These are phyloP conservation scores for Capsicum chinense DNA, from an alignment of 257 asterid genomes.

Conservation along the genomic window DNA sequence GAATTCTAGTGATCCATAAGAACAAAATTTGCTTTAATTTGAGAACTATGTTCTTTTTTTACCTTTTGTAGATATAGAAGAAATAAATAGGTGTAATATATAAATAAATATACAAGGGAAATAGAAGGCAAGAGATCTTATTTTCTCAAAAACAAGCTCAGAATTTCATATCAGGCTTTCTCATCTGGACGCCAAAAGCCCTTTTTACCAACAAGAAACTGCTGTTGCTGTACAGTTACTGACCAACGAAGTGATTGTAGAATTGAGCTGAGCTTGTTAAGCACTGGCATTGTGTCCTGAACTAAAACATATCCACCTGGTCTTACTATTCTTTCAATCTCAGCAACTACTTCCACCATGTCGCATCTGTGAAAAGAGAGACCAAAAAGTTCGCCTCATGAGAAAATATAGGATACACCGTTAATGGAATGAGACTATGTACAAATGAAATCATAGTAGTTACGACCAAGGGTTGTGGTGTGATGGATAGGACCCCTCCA, in stretches of 20 bases:
- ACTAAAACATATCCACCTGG: conserved; percentile 69
- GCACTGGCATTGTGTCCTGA: conserved; percentile 55
- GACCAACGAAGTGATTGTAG: conserved; percentile 70
- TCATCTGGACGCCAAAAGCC: conserved; percentile 63
- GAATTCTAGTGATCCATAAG: not conserved
- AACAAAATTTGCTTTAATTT: not conserved
- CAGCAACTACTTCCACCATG: conserved; percentile 60
- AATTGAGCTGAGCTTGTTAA: conserved; percentile 48
- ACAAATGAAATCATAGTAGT: not conserved
- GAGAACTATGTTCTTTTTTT: not conserved
- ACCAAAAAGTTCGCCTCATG: not conserved
- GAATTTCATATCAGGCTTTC: conserved; percentile 33
- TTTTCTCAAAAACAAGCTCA: no score
- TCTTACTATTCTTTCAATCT: conserved; percentile 71
- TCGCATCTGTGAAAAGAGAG: conserved; percentile 51
- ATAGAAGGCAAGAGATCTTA: no score
- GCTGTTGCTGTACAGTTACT: conserved; percentile 55
- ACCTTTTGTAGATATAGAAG: not conserved
- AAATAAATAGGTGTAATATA: not conserved
- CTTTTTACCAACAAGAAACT: conserved; percentile 71
- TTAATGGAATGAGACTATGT: no score
- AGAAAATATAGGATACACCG: not conserved
- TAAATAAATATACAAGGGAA: not conserved
- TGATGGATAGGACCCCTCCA: not conserved
- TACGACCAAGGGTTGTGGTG: not conserved